A percentile compares a stretch with the other conserved stretches of the same genome.
phyloP scores from a whole-genome alignment of 2,329 filamentous ascomycete genomes.

The Alternaria postmessia region DNA sequence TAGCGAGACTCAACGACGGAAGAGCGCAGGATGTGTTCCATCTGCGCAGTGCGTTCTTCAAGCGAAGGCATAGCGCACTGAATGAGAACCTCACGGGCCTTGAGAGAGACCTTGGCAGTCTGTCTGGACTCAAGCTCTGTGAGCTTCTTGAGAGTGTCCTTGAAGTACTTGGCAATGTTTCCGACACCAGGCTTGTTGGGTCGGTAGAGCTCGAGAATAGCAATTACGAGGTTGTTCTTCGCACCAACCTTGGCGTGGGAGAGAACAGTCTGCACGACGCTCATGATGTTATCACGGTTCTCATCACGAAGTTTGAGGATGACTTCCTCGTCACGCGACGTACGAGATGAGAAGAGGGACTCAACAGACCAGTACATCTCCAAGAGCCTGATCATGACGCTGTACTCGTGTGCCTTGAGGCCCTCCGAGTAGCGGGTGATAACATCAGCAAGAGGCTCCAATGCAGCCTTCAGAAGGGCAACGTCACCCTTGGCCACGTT shows the following conservation, averaged over 20 bases:
- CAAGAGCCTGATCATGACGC: conserved; percentile 80
- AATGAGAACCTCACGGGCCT: conserved; percentile 96
- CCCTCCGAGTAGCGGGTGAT: conserved; percentile 85
- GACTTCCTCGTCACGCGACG: conserved; percentile 89
- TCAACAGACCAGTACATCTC: conserved; percentile 85
- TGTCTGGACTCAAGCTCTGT: conserved; percentile 87
- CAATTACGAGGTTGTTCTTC: conserved; percentile 93
- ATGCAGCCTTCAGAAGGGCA: conserved; percentile 73
- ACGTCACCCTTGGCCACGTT: conserved; percentile 77
- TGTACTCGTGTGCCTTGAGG: conserved; percentile 88
- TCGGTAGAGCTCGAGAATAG: conserved; percentile 91
- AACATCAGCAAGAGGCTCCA: conserved; percentile 79
- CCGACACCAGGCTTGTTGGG: conserved; percentile 92
- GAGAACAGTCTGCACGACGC: conserved; percentile 86
- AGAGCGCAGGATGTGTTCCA: conserved; percentile 97
- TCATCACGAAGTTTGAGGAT: conserved; percentile 93
- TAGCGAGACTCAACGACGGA: conserved; percentile 97
- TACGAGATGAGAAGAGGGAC: conserved; percentile 84
- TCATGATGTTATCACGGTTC: conserved; percentile 89
- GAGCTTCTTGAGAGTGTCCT: conserved; percentile 80
- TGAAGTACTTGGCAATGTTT: conserved; percentile 88
- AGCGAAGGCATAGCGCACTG: conserved; percentile 95
- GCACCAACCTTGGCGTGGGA: conserved; percentile 91
- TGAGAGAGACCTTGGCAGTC: conserved; percentile 95
- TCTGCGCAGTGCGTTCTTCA: conserved; percentile 92